Evolutionary conservation across 352 stramenopile genomes (phyloP).

Genomic region (Pythium pectinolyticum): DNA sequence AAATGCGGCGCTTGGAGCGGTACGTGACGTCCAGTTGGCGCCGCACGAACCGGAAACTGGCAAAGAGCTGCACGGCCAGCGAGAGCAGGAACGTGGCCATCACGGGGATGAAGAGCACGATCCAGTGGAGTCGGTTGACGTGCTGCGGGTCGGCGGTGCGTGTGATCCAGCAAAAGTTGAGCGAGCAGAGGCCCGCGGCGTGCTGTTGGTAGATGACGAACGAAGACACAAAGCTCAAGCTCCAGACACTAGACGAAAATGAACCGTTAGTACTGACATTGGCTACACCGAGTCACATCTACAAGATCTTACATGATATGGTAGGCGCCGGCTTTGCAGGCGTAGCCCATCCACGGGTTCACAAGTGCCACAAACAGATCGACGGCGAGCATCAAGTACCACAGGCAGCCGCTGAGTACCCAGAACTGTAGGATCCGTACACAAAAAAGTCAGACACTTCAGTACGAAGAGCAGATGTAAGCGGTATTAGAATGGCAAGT

Average conservation of each 20-base stretch:
- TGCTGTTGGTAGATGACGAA: constrained; percentile 62
- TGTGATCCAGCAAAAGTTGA: constrained; percentile 81
- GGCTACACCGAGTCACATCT: neutral
- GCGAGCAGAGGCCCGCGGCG: constrained; percentile 59
- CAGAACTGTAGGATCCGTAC: no score
- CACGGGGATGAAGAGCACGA: constrained; percentile 61
- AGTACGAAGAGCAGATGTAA: neutral
- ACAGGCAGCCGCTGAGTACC: constrained; percentile 56
- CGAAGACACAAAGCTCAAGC: constrained; percentile 55
- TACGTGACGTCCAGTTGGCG: constrained; percentile 85
- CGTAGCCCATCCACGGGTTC: constrained; percentile 88
- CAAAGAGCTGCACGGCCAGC: constrained; percentile 73
- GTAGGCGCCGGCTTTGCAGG: constrained; percentile 83
- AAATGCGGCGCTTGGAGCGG: constrained; percentile 72
- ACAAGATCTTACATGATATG: constrained; percentile 62
- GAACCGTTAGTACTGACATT: neutral
- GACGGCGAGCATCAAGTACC: constrained; percentile 85
- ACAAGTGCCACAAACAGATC: constrained; percentile 85
- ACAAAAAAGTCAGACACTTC: neutral
- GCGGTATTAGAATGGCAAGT: neutral
- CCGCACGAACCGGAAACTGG: constrained; percentile 82
- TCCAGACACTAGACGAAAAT: constrained; percentile 58
- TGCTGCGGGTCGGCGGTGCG: constrained; percentile 40
- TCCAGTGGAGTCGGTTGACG: constrained; percentile 67
- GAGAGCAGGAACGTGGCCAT: constrained; percentile 55